Base-by-base conservation (phyloP, 352 stramenopile genomes). In the Aphanomyces astaci region DNA sequence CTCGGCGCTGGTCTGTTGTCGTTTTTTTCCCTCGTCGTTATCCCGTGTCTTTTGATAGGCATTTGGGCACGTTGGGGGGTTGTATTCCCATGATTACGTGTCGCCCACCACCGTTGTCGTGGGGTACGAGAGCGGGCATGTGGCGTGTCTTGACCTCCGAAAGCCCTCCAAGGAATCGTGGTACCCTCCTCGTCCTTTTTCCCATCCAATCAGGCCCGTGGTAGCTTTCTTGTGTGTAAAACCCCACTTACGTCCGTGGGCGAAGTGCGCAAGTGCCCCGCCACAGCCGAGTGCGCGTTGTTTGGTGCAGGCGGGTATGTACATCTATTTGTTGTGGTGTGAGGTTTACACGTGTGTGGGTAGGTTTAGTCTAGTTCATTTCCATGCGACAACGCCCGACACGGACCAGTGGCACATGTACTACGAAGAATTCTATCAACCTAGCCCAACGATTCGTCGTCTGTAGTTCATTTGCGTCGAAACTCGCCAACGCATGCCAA, bases 31-130 rank as follows among this genome's bases (percentile, higher is more conserved):
- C n/a, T n/a, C n/a, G n/a, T n/a, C n/a, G n/a, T n/a, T n/a, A n/a
- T n/a, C n/a, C n/a, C n/a, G n/a, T n/a, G n/a, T n/a, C n/a, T n/a
- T n/a, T n/a, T n/a, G n/a, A n/a, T 39, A 15, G 22, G 43, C 31
- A 90, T 51, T 87, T 27, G 51, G 73, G 11, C 52, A 62, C 4
- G 71, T 83, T 52, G 84, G 86, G 17, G 84, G 84, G 0, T 72
- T 94, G 22, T 94, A 86, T 60, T 73, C 78, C 15, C 86, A 94
- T 45, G 81, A 92, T 68, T 90, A 90, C 64, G 57, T 89, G 55
- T 82, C 59, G 62, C 51, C 39, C 19, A 71, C 78, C 43, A 80
- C 71, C 31, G 73, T 92, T 33, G 82, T 78, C 13, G 75, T 94
- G 27, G 86, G 81, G 19, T 94, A 89, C 43, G 76, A 91, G 56